These are phyloP conservation scores for Pyrenula massariospora DNA, from an alignment of 495 filamentous ascomycete species.

Conservation along the genomic window DNA sequence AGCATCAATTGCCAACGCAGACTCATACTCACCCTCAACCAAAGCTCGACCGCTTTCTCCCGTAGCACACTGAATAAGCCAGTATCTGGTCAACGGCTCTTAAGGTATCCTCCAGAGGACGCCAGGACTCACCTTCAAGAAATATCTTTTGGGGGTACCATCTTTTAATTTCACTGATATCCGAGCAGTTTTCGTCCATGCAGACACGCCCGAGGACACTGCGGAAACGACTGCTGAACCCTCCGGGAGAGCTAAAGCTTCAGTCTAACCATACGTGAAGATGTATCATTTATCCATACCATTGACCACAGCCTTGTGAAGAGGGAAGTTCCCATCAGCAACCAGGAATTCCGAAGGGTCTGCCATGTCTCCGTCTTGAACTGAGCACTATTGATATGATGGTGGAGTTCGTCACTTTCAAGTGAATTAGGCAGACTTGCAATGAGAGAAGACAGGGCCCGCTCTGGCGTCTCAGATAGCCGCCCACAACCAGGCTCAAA, in stretches of 20 bases:
- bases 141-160: constrained; percentile 17
- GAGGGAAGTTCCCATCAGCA: constrained; percentile 14
- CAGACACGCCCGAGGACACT: constrained; percentile 14
- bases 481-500: not conserved
- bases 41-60: constrained; percentile 12
- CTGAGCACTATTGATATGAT: not conserved
- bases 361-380: constrained; percentile 2
- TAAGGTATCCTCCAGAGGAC: not conserved
- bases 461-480: too few species aligned
- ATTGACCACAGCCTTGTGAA: constrained; percentile 16
- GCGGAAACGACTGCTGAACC: constrained; percentile 15
- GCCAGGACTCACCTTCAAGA: constrained; percentile 12
- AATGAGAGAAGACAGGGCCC: not conserved
- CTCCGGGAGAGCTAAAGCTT: constrained; percentile 12
- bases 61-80: constrained; percentile 4
- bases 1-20: not conserved
- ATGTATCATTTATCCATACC: constrained; percentile 4
- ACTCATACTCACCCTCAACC: constrained; percentile 10
- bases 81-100: constrained; percentile 5
- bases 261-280: constrained; percentile 10
- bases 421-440: not conserved
- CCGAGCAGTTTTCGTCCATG: constrained; percentile 22
- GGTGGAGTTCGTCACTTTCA: not conserved
- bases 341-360: constrained; percentile 6
- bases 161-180: constrained; percentile 13